These are phyloP conservation scores for Geum urbanum DNA, from an alignment of 306 rosid genomes.

Conservation along the genomic window DNA sequence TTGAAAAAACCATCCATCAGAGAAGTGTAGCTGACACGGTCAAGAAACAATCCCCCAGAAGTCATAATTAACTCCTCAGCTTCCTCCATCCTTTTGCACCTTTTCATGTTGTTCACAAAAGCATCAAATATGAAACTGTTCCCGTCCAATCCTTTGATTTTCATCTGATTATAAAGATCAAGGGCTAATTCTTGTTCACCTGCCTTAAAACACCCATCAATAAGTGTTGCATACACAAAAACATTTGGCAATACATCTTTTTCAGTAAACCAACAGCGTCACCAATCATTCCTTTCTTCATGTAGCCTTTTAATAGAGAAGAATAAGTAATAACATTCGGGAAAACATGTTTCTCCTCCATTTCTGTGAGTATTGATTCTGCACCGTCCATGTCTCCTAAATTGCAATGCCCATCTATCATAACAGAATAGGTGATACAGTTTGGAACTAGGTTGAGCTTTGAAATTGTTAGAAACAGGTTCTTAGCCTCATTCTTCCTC, in stretches of 20 bases:
- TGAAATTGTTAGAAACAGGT: constrained; percentile 43
- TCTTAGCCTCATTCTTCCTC: constrained; percentile 52
- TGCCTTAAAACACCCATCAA: constrained; percentile 59
- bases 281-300: constrained; percentile 69
- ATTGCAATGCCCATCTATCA: constrained; percentile 68
- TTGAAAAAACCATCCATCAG: constrained; percentile 77
- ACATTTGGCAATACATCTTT: constrained; percentile 61
- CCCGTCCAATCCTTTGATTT: constrained; percentile 55
- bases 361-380: constrained; percentile 44
- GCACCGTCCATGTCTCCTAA: constrained; percentile 64
- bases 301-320: constrained; percentile 67
- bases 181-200: constrained; percentile 59
- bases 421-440: constrained; percentile 62
- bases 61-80: constrained; percentile 48
- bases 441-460: constrained; percentile 60
- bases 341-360: constrained; percentile 50
- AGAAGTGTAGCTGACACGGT: constrained; percentile 67
- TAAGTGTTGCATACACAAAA: constrained; percentile 56
- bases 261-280: constrained; percentile 54
- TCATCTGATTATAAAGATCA: constrained; percentile 66
- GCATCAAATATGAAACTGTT: constrained; percentile 59
- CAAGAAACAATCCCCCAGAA: constrained; percentile 63
- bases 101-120: constrained; percentile 71
- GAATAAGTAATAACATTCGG: constrained; percentile 73
- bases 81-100: constrained; percentile 59